These are phyloP conservation scores for Talaromyces piceae DNA, from an alignment of 2,329 filamentous ascomycete genomes.

Conservation along the genomic window DNA sequence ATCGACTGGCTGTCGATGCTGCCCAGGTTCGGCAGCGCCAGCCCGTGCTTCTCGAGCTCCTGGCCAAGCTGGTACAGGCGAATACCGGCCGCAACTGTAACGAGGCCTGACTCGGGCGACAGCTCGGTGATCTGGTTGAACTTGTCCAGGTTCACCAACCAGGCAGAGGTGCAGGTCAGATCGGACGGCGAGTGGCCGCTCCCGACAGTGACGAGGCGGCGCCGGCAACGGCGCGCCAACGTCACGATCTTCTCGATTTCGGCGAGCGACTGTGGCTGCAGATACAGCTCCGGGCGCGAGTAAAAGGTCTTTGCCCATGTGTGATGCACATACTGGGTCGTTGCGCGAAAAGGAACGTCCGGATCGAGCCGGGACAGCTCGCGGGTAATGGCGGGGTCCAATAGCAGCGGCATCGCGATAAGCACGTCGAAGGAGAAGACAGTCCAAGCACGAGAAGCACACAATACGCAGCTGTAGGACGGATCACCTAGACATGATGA, in stretches of 20 bases:
- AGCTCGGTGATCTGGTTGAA: slow-evolving; percentile 66
- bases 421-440: neutral
- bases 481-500: neutral
- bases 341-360: slow-evolving; percentile 67
- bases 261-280: slow-evolving; percentile 68
- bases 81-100: slow-evolving; percentile 83
- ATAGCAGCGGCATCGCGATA: slow-evolving; percentile 10
- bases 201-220: slow-evolving; percentile 77
- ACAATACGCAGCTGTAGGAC: neutral
- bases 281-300: slow-evolving; percentile 81
- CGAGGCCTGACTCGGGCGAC: slow-evolving; percentile 56
- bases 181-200: slow-evolving; percentile 88
- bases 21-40: slow-evolving; percentile 85
- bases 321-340: slow-evolving; percentile 65
- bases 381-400: slow-evolving; percentile 42
- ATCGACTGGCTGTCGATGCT: slow-evolving; percentile 94
- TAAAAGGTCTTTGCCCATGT: slow-evolving; percentile 95
- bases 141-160: slow-evolving; percentile 89
- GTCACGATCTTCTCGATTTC: slow-evolving; percentile 80
- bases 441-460: neutral
- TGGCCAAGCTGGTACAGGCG: slow-evolving; percentile 66
- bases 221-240: slow-evolving; percentile 71
- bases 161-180: slow-evolving; percentile 85
- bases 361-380: slow-evolving; percentile 55
- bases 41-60: slow-evolving; percentile 63